Percentiles rank a stretch among this genome's conserved stretches.
Evolutionary conservation across 208 protist species (phyloP).

Genomic region (Leishmania mexicana): DNA sequence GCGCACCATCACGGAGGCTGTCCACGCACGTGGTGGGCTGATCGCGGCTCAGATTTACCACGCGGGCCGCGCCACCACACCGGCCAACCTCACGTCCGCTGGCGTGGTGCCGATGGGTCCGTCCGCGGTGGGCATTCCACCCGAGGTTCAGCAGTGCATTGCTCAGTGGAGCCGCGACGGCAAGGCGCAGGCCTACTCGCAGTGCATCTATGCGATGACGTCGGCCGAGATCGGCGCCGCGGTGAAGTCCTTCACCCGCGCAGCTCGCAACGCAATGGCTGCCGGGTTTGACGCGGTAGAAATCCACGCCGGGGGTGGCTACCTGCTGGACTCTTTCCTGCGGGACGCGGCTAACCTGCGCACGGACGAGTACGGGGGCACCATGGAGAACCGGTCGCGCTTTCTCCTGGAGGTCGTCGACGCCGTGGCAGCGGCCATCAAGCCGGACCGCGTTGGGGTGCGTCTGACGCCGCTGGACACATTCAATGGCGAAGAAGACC

Average conservation of each 20-base stretch:
- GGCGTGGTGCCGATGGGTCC: constrained; percentile 13
- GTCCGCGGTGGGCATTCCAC: constrained; percentile 13
- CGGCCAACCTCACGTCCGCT: constrained; percentile 25
- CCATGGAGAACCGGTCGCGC: constrained; percentile 68
- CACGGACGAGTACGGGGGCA: constrained; percentile 89
- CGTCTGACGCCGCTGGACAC: constrained; percentile 70
- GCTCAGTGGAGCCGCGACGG: constrained; percentile 21
- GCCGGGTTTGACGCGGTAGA: constrained; percentile 93
- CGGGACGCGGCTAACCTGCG: constrained; percentile 61
- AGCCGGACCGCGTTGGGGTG: constrained; percentile 46
- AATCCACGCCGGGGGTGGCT: constrained; percentile 92
- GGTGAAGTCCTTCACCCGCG: constrained; percentile 58
- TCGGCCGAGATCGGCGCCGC: constrained; percentile 55
- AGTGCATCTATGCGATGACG: constrained; percentile 44
- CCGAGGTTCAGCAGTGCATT: constrained; percentile 9
- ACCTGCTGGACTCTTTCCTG: constrained; percentile 89
- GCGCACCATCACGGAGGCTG: constrained; percentile 57
- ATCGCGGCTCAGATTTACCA: constrained; percentile 64
- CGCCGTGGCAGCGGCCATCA: constrained; percentile 42
- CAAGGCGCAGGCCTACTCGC: constrained; percentile 33
- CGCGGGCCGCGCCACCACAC: constrained; percentile 41
- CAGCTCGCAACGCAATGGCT: constrained; percentile 59
- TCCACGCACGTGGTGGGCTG: constrained; percentile 55
- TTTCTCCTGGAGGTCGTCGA: constrained; percentile 80
- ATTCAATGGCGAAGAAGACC: constrained; percentile 38